These are phyloP conservation scores for Eucalyptus grandis DNA, from an alignment of 345 rosid species.

Conservation along the genomic window DNA sequence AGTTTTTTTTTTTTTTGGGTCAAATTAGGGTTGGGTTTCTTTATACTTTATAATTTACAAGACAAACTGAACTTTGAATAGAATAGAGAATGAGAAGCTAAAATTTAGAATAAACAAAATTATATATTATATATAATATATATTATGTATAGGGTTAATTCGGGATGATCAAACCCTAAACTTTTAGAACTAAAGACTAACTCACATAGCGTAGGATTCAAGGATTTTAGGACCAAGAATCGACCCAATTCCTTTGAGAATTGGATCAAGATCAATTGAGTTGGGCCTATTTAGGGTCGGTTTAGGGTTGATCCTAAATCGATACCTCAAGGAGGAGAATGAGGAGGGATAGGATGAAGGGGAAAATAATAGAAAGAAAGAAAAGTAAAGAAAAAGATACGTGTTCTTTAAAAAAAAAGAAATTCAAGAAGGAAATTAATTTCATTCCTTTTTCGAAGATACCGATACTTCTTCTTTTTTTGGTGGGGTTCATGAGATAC, in stretches of 20 bases:
- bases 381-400: background rate
- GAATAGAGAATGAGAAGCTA: fast-evolving
- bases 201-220: no score
- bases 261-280: fast-evolving
- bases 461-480: background rate
- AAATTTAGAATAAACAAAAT: no score
- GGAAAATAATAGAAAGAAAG: background rate
- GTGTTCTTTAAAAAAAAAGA: background rate
- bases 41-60: no score
- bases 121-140: no score
- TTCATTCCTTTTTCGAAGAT: background rate
- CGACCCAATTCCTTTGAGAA: fast-evolving
- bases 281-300: fast-evolving
- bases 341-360: background rate
- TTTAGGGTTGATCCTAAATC: fast-evolving
- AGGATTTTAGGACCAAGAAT: fast-evolving
- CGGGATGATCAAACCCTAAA: no score
- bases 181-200: fast-evolving
- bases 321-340: fast-evolving
- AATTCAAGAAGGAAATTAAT: background rate
- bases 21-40: no score
- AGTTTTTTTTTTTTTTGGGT: fast-evolving
- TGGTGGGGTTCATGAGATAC: background rate
- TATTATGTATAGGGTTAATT: fast-evolving
- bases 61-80: no score